Base-by-base conservation (phyloP, 2,329 filamentous ascomycete species). In the Acarospora socialis region DNA sequence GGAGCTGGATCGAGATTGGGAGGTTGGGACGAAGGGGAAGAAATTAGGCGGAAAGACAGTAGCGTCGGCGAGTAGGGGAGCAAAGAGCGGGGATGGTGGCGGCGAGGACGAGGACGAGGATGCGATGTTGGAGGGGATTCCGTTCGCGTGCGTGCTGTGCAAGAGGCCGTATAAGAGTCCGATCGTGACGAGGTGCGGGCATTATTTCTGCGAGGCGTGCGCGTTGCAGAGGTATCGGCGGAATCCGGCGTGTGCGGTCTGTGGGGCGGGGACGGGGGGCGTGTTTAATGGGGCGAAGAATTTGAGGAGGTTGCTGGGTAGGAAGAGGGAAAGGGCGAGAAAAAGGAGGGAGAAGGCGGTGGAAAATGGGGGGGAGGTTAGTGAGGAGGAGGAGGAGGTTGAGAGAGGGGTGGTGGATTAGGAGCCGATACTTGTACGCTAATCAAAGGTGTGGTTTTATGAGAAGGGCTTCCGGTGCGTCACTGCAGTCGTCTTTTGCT, bases 1-100 rank as follows among this genome's bases (percentile, higher is more conserved):
- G 90, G 83, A 95, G 53, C 66, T 98, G 4, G 90, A 98, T 54
- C 69, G 70, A 32, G 87, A 95, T 29, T 98, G 90, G 90, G 90
- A 98, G 51, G 31, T 72, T 21, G 73, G 77, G 2, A 81, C 74
- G 5, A 86, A 80, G 48, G 58, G 57, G 32, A 64, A 71, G 46
- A 66, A 65, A 39, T 61, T 29, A 5, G 16, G 16, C n/a, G 17
- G 27, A 5, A 31, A 33, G 29, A 56, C 63, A 2, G 58, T 70
- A 3, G 61, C 64, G 7, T 63, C 61, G 3, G 57, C 59, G 5
- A 59, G 60, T 30, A 49, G 47, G 45, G 37, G 54, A 42, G 44
- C 53, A 13, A n/a, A n/a, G n/a, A 56, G 56, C 10, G 53, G 57
- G 9, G 50, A 62, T 21, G 61, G 60, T 16, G 53, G 56, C 0